Conservation (phyloP, 768 basidiomycete genomes). For the Auriculariales sp. region DNA sequence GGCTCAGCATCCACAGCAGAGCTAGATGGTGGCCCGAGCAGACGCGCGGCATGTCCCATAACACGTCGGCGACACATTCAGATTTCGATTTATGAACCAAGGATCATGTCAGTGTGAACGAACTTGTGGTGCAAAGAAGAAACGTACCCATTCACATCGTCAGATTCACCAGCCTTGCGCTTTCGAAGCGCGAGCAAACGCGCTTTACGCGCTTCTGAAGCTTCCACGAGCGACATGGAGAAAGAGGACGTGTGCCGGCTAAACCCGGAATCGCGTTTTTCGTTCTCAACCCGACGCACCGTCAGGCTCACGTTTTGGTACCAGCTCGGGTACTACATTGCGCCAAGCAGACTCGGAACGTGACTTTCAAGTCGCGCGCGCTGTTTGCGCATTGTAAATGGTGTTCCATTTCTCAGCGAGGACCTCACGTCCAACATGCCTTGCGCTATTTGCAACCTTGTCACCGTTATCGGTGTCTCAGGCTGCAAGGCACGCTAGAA, state of each 20-base stretch:
- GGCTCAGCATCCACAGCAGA: not conserved
- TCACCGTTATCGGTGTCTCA: not conserved
- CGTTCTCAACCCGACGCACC: not conserved
- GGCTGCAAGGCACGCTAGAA: not conserved
- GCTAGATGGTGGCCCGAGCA: not conserved
- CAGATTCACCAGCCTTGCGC: constrained; percentile 47
- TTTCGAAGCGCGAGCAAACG: constrained; percentile 65
- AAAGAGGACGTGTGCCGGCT: too few species aligned
- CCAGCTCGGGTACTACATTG: not conserved
- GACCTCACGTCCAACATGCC: not conserved
- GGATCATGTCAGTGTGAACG: not conserved
- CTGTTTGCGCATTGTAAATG: too few species aligned
- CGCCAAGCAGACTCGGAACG: not conserved
- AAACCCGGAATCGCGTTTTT: too few species aligned
- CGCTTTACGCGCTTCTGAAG: constrained; percentile 68
- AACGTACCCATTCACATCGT: constrained; percentile 29
- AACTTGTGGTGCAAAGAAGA: constrained; percentile 1
- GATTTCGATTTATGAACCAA: constrained; percentile 18
- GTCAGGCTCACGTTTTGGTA: not conserved
- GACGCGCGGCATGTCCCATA: not conserved
- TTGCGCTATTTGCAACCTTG: not conserved
- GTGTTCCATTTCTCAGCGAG: too few species aligned
- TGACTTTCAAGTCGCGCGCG: not conserved
- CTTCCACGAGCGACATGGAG: constrained; percentile 54
- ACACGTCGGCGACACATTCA: not conserved